Base-by-base conservation (phyloP, 2,329 filamentous ascomycete genomes). In the Aureobasidium sp. region DNA sequence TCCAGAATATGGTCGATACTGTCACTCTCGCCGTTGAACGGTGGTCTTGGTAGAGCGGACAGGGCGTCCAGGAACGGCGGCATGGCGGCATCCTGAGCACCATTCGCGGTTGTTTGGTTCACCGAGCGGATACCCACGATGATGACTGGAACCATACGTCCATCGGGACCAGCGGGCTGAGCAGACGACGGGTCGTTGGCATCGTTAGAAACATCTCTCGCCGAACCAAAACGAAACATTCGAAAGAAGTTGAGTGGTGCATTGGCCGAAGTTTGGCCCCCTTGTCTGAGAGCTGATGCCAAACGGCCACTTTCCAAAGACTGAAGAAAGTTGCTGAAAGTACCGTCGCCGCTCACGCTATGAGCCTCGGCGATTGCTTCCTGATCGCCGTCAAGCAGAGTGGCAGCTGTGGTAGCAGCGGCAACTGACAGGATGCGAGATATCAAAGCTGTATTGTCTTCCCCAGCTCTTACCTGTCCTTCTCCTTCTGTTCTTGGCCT, bases 101-200 rank as follows among this genome's bases (percentile, higher is more conserved):
- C 74, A 29, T 75, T 71, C 14, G 68, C 68, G 32, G 63, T 50
- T 5, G 21, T 41, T 21, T 83, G 80, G 36, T 81, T 84, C 62
- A 88, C 85, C 29, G 85, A 86, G 59, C 85, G 78, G 61, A 88
- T 87, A 59, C 86, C 86, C 44, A 88, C 85, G 57, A 88, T 85
- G 47, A 88, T 87, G 64, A 88, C 81, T 9, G 86, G 86, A 42
- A 88, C 83, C 73, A 85, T 86, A 27, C 85, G 78, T 50, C 81
- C 81, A 61, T 81, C 79, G 27, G 68, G 63, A 59, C 64, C 69
- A 44, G 66, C 37, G 59, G 59, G 41, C 29, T 59, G 57, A 14
- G 57, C 36, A 34, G 57, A 39, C 10, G 29, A 32, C 14, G 59
- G 13, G 32, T 49, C 51, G 25, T 64, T 61, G 36, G 41, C 42